Percentiles rank a stretch among this genome's conserved stretches.
Conservation (phyloP, 139 green algal species). For the Diplosphaera chodatii region DNA sequence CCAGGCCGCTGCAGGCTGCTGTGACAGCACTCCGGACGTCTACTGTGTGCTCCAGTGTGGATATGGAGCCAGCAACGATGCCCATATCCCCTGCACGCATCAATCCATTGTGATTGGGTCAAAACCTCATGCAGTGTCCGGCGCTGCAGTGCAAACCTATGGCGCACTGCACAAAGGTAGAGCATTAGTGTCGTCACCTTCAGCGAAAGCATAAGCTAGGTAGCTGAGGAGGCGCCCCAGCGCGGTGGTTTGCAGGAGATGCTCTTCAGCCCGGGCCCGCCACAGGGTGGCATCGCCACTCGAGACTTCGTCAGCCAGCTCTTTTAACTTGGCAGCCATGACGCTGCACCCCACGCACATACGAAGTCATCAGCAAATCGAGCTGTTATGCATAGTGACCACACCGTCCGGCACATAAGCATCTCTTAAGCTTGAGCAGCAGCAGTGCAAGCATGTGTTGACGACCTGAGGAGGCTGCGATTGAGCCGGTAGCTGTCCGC, state of each 20-base stretch:
- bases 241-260: conserved; percentile 21
- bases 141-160: too few species aligned
- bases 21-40: conserved; percentile 29
- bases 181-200: not conserved
- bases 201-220: conserved; percentile 24
- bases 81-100: not conserved
- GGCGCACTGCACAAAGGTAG: too few species aligned
- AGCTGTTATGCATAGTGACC: too few species aligned
- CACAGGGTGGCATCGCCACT: not conserved
- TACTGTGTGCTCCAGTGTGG: conserved; percentile 12
- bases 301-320: not conserved
- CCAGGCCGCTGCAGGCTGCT: conserved; percentile 12
- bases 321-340: conserved; percentile 33
- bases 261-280: conserved; percentile 18
- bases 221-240: conserved; percentile 50
- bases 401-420: too few species aligned
- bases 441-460: too few species aligned
- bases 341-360: conserved; percentile 25
- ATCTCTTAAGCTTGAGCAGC: too few species aligned
- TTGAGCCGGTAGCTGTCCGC: conserved; percentile 45
- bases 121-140: too few species aligned
- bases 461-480: conserved; percentile 22
- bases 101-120: too few species aligned
- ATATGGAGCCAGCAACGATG: not conserved
- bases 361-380: too few species aligned